Base-by-base conservation (phyloP, 345 rosid species). In the Boechera stricta region DNA sequence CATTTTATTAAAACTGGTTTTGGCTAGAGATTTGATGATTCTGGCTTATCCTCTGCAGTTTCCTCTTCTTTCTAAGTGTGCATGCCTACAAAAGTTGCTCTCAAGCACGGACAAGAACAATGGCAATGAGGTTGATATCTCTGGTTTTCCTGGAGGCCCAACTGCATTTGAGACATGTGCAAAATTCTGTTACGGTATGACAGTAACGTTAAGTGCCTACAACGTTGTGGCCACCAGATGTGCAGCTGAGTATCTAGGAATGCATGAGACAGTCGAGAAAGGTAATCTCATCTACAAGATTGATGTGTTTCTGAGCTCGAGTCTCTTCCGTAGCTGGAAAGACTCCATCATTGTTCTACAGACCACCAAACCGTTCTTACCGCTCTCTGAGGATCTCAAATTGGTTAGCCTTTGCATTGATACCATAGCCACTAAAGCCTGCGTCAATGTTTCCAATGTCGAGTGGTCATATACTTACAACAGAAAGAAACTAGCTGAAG, bases 401-500 rank as follows among this genome's bases (percentile, higher is more conserved):
- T 24, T 93, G 54, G 79, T 76, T 33, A 79, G 85, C 63, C 81
- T 82, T 32, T 87, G 98, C 78, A 67, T 89, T 28, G 93, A 93
- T 74, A 88, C 94, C 9, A 74, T 93, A 75, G 92, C 93, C 12
- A 63, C 77, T 71, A 87, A 82, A 80, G 90, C 94, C 49, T 88
- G 90, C 15, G 79, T 86, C 5, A 85, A 89, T 76, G 79, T 84
- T 65, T 85, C 93, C 38, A 84, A 74, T 35, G 98, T 93, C 4
- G 90, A 93, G 71, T 93, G 98, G 97, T 90, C 98, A 4, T 93
- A 90, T 55, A 77, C 90, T 4, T 89, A 88, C 70, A 90, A 90
- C 81, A 81, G 84, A 58, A 89, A 83, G 88, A 93, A 90, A 76
- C 85, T 87, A 45, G 82, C 83, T 0, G 90, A 89, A 74, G 93